Evolutionary conservation across 768 basidiomycete species (phyloP), one percentile per base, ranked within the genome.

Genomic region (Harrya chromipes): DNA sequence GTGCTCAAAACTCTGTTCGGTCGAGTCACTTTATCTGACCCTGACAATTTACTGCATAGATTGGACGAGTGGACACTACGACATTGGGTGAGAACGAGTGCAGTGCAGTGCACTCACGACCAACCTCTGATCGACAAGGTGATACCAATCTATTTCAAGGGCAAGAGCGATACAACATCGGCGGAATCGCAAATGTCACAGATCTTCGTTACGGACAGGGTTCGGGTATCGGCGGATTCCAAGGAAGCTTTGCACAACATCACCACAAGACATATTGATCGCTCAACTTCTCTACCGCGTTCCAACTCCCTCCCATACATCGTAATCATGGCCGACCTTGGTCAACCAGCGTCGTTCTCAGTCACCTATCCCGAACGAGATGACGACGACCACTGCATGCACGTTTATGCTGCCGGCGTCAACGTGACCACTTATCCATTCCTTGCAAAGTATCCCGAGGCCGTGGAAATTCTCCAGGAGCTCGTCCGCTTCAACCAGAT

Each of bases 101-200:
- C 37, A 14, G 45, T 54, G 16, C 53, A 50, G 37, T 47, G 53
- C 29, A 39, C 27, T 36, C 46, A 34, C 11, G 11, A 36, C 10
- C 49, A 54, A 14, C 53, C 45, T 4, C 33, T 31, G 10, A 16
- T 54, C 40, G 36, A 54, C 23, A 50, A 54, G 19, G 46, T 35
- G 35, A 52, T 55, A n/a, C 49, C 45, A 7, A 47, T 54, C 3
- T 51, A 46, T 37, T 55, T 47, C 37, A 38, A 55, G 6, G 49
- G 10, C 4, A 29, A n/a, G 26, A 12, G n/a, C 12, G 11, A 29
- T 29, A 29, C 12, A 13, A 11, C 29, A 29, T n/a, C 39, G 21
- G 23, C 16, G 21, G 21, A 13, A 29, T 41, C 26, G 26, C n/a
- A 8, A 16, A 26, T 36, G 6, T 54, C 49, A 9, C 49, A 51